These are phyloP conservation scores for Epichloe sylvatica DNA, from an alignment of 2,329 filamentous ascomycete genomes.

Conservation along the genomic window DNA sequence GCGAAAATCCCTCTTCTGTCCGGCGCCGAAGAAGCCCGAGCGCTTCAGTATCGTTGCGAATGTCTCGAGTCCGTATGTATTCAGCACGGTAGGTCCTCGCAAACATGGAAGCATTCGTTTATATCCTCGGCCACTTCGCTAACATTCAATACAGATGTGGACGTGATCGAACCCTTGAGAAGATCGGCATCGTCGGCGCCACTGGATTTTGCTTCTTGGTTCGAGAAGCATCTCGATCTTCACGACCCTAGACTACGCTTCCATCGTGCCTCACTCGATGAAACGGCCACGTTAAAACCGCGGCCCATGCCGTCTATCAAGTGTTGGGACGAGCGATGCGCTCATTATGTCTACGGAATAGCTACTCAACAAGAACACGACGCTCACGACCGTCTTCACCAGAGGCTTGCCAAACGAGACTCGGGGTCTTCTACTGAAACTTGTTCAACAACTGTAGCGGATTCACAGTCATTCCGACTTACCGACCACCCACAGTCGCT, in stretches of 20 bases:
- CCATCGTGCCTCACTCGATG: constrained; percentile 3
- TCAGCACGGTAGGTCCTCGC: constrained; percentile 17
- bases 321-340: constrained; percentile 40
- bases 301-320: constrained; percentile 27
- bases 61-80: constrained; percentile 40
- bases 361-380: constrained; percentile 36
- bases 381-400: constrained; percentile 34
- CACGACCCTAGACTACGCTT: constrained; percentile 33
- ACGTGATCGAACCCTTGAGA: constrained; percentile 18
- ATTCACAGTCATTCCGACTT: constrained; percentile 1
- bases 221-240: constrained; percentile 35
- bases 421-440: constrained; percentile 27
- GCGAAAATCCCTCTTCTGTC: constrained; percentile 31
- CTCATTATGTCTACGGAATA: constrained; percentile 47
- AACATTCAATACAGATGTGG: constrained; percentile 14
- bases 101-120: not conserved
- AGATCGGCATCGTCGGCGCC: constrained; percentile 23
- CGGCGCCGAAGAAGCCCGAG: constrained; percentile 42
- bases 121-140: not conserved
- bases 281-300: not conserved
- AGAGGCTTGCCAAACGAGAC: constrained; percentile 26
- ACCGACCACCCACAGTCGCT: not conserved
- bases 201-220: constrained; percentile 35
- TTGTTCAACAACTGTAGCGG: constrained; percentile 3
- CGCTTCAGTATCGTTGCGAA: constrained; percentile 44